Evolutionary conservation across 1,139 yeast genomes (phyloP), one percentile per base, ranked within the genome.

Genomic region (Yamadazyma pseudoaaseri): DNA sequence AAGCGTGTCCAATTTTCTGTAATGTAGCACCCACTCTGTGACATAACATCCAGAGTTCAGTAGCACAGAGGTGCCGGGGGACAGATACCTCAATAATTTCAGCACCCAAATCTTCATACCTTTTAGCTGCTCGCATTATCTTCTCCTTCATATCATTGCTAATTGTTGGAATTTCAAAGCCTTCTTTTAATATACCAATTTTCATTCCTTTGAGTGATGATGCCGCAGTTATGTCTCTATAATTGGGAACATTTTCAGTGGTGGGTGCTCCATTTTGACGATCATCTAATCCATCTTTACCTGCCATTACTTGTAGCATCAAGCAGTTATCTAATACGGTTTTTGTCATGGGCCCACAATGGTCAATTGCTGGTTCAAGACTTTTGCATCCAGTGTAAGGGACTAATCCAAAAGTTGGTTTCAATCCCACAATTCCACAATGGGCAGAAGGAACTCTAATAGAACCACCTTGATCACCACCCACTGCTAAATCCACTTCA

Each of bases 251-350:
- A 16, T 31, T 34, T 24, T 76, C 53, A 29, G 58, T 62, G 29
- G 74, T 49, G 1, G 45, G 43, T 6, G 37, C 37, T 2, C 27
- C 35, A 12, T 21, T 35, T 39, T 54, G 58, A 15, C 66, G 49
- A 28, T 44, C 48, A 30, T 44, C 48, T 20, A 41, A 41, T 10
- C 39, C 45, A 26, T 44, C 48, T 20, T 37, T 27, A 1, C 48
- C 48, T 14, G 48, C 47, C 37, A 44, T 39, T 9, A 37, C 42
- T 23, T 44, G 41, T 10, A 38, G 23, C 38, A 38, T 33, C 16
- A 29, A 10, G 23, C 34, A 27, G 21, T 44, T 44, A 8, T 31
- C 38, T 28, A 42, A 29, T 2, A 44, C 47, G 13, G 42, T 39
- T 29, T 26, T 34, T 5, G 48, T 44, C 39, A 44, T 36, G 0